A percentile compares a stretch with the other conserved stretches of the same genome.
phyloP scores from a whole-genome alignment of 148 eudicot species.

The Fagopyrum esculentum region DNA sequence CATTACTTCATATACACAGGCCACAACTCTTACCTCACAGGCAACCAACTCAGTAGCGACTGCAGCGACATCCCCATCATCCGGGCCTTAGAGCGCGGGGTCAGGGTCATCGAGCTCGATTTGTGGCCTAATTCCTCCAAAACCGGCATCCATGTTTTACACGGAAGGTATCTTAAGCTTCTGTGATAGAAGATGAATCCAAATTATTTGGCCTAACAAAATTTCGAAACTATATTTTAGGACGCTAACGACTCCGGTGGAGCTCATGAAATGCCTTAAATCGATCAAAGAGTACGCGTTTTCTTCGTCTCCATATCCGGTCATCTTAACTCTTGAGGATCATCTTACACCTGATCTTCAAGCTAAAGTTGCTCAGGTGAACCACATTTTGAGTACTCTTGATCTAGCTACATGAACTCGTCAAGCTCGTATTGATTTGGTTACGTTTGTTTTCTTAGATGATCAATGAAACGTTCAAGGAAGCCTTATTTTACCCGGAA shows the following conservation, averaged over 20 bases:
- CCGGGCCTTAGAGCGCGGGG: slow-evolving; percentile 46
- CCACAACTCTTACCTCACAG: slow-evolving; percentile 72
- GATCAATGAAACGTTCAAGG: slow-evolving; percentile 39
- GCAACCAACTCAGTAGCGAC: slow-evolving; percentile 63
- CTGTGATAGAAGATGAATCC: background rate
- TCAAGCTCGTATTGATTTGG: too few relatives aligned
- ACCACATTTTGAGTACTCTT: background rate
- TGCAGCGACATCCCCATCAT: slow-evolving; percentile 60
- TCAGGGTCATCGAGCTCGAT: slow-evolving; percentile 64
- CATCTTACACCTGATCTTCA: slow-evolving; percentile 61
- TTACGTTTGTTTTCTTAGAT: slow-evolving; percentile 24
- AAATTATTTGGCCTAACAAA: background rate
- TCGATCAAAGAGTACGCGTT: slow-evolving; percentile 57
- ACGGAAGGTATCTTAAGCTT: slow-evolving; percentile 50
- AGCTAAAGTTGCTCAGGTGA: slow-evolving; percentile 62
- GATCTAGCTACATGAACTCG: background rate
- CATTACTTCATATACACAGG: slow-evolving; percentile 76
- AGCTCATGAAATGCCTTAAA: slow-evolving; percentile 42
- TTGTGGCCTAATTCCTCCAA: slow-evolving; percentile 67
- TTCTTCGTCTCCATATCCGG: slow-evolving; percentile 56
- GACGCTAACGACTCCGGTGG: slow-evolving; percentile 68
- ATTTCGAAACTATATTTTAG: slow-evolving; percentile 17
- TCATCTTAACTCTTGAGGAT: slow-evolving; percentile 64
- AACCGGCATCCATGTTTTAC: slow-evolving; percentile 48
- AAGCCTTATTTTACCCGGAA: slow-evolving; percentile 34